Evolutionary conservation across 2,329 filamentous ascomycete species (phyloP), one percentile per base, ranked within the genome.

Genomic region (Scedosporium dehoogii): DNA sequence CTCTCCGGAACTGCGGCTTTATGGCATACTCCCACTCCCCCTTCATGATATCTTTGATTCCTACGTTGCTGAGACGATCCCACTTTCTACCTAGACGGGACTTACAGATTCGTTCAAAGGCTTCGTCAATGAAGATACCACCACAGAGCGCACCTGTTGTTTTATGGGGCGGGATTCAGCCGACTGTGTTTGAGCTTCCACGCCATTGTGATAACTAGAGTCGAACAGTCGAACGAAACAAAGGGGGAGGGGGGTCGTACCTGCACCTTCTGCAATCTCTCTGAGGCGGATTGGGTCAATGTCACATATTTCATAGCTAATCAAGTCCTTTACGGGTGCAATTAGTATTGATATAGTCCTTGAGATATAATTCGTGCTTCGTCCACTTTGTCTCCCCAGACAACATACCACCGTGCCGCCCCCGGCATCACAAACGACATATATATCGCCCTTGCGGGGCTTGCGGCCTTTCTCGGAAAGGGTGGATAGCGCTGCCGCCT

Each of bases 401-500:
- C n/a, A 46, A 46, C 44, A 2, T 46, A 46, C 44, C 4, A 46
- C 44, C 16, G 44, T 46, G 0, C 74, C 74, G 0, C 74, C 74
- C 0, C 73, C 74, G 1, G 73, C 73, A 61, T 75, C 74, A 4
- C 73, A 75, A 1, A 76, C 66, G 0, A 76, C 65, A 10, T 61
- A 3, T 46, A 58, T 16, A 62, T 68, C 68, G 51, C 69, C 60
- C 0, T 73, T 65, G 0, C 65, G 66, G 0, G 65, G 66, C 1
- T 68, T 64, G 3, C 67, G 65, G 0, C 66, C 64, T 0, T 74
- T 60, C 1, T 73, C 71, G 0, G 68, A 64, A 0, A 79, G 64
- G 0, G 72, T 73, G 0, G 75, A 72, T 0, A 81, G 42, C 0
- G 77, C 77, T 0, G 78, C 78, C 0, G 78, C 78, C 63, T 81